Evolutionary conservation across 352 stramenopile species (phyloP), one percentile per base, ranked within the genome.

Genomic region (Phytophthora tentaculata): DNA sequence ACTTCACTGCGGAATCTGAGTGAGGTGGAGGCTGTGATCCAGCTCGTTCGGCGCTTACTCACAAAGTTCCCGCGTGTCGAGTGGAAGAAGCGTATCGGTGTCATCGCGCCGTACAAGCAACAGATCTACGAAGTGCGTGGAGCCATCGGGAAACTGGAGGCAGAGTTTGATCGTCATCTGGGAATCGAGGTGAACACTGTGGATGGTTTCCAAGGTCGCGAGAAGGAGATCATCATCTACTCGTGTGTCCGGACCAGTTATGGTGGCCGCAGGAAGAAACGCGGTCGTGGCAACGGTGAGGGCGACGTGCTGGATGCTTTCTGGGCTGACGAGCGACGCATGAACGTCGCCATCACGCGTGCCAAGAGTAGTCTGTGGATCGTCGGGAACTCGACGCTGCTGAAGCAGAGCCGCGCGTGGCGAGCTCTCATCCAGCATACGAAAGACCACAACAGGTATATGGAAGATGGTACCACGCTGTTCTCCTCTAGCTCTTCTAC

Each of bases 101-200:
- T 99, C 32, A 99, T 99, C 61, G 98, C 98, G 22, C 98, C 98
- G 14, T 99, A 99, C 84, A 99, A 99, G 73, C 97, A 97, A 35
- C 98, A 99, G 70, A 89, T 96, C 54, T 88, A 97, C 60, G 80
- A 98, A 39, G 74, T 99, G 17, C 80, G 92, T 17, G 81, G 76
- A 19, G 72, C 96, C 20, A 73, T 99, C 19, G 64, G 69, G 48
- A 79, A 82, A 7, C 71, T 88, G 13, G 81, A 91, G 61, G 45
- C 69, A 20, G 83, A 91, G 41, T 56, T 76, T 45, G 68, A 81
- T 44, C 64, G 73, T 28, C 66, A 35, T 2, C 56, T 92, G 24
- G 82, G 78, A 5, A 73, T 98, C 19, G 92, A 98, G 56, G 84
- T 98, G 19, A 92, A 97, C 64, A 98, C 94, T 9, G 97, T 99